Conservation (phyloP, 352 stramenopile species). For the Pythium myriotylum region DNA sequence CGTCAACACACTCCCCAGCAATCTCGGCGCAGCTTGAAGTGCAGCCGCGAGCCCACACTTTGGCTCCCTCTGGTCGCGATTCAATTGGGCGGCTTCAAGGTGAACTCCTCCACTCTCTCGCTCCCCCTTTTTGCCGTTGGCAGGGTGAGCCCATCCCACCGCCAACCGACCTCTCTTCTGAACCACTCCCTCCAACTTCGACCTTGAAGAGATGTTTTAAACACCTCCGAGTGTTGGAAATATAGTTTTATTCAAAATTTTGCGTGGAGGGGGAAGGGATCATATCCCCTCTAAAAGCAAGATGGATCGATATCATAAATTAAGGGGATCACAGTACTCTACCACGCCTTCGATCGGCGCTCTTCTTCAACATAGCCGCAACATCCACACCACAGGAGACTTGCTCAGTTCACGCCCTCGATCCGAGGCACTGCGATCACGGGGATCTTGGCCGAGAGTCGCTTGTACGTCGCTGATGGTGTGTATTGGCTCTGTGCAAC, state of each 20-base stretch:
- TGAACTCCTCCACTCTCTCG: slow-evolving; percentile 1
- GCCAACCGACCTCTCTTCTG: not conserved
- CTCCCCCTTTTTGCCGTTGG: not conserved
- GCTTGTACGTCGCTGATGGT: slow-evolving; percentile 13
- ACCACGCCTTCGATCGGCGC: slow-evolving; percentile 10
- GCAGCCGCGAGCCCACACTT: not conserved
- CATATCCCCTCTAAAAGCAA: slow-evolving; percentile 1
- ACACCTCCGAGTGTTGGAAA: slow-evolving; percentile 7
- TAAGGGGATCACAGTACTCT: slow-evolving; percentile 14
- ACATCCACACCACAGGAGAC: not conserved
- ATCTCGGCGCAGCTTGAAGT: not conserved
- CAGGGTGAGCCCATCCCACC: slow-evolving; percentile 14
- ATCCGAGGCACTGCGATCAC: slow-evolving; percentile 62
- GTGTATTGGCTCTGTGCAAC: not conserved
- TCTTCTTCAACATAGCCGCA: slow-evolving; percentile 5
- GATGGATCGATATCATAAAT: slow-evolving; percentile 16
- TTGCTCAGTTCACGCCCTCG: slow-evolving; percentile 64
- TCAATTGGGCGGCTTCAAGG: slow-evolving; percentile 14
- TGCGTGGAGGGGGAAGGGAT: too few species aligned
- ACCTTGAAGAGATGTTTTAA: slow-evolving; percentile 32
- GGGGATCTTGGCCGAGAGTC: slow-evolving; percentile 42
- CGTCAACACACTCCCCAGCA: not conserved
- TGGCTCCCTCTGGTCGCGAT: not conserved
- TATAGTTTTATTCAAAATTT: slow-evolving; percentile 26
- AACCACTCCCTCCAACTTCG: slow-evolving; percentile 30